Base-by-base conservation (phyloP, 441 rosid species). In the Isatis lusitanica region DNA sequence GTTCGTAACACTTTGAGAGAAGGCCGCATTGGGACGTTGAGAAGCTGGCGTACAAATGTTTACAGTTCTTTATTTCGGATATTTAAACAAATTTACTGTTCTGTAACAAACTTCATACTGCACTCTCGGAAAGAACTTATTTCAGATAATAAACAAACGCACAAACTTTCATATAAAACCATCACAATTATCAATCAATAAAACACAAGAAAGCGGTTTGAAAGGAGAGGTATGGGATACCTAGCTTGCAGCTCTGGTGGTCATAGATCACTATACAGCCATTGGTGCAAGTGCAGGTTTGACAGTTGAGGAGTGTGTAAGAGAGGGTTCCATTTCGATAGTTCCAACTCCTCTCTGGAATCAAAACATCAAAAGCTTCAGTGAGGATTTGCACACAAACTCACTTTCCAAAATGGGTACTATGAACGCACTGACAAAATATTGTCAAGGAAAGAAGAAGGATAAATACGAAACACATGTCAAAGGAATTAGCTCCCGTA, bases 231-330 rank as follows among this genome's bases (percentile, higher is more conserved):
- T n/a, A n/a, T n/a, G n/a, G n/a, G n/a, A n/a, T n/a, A n/a, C n/a
- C n/a, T n/a, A n/a, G n/a, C n/a, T n/a, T 55, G 99, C 99, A 40
- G 98, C 99, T 70, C 99, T 85, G 47, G 99, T 95, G 63, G 99
- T 95, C 96, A 95, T 95, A 63, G 99, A 88, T 66, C 99, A 89
- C 79, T 95, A 98, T 65, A 93, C 97, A 71, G 97, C 97, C 74
- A 95, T 87, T 28, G 99, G 99, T 79, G 98, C 99, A 75, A 95
- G 96, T n/a, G 99, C 93, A 55, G 99, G 99, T 81, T 95, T 98
- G 60, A 91, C 97, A 1, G 97, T 85, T 4, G 98, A 95, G 31
- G 98, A 86, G 80, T 93, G 98, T 38, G 97, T 84, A 50, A 95
- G 94, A 81, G 97, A 96, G 63, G 99, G 96, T 80, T 93, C 97